phyloP scores from a whole-genome alignment of 2,329 filamentous ascomycete genomes.

The Fusarium phyllophilum region DNA sequence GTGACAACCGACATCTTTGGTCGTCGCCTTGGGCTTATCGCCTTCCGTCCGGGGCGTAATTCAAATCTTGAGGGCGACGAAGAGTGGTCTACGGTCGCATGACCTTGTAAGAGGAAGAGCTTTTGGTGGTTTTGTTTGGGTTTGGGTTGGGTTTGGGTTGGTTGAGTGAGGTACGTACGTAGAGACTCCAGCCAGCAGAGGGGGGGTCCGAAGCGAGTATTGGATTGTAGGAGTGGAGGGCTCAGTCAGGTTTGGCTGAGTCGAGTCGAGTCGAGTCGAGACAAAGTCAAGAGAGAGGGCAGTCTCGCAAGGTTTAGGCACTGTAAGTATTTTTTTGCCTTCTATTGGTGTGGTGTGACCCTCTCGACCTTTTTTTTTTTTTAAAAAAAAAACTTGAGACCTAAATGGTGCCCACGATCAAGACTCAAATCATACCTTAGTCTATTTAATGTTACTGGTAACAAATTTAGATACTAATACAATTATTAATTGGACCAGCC shows the following conservation, averaged over 20 bases:
- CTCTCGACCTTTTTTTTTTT: background rate
- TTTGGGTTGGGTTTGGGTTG: background rate
- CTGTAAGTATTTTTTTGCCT: constrained; percentile 28
- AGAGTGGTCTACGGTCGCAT: constrained; percentile 53
- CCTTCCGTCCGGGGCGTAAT: constrained; percentile 55
- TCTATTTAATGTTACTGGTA: background rate
- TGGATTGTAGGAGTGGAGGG: constrained; percentile 14
- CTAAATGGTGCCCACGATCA: constrained; percentile 29
- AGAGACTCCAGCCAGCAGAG: constrained; percentile 7
- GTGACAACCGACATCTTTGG: constrained; percentile 70
- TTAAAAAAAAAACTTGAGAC: constrained; percentile 2
- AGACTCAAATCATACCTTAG: background rate
- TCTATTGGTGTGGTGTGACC: constrained; percentile 36
- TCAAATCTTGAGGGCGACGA: constrained; percentile 49
- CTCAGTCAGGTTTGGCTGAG: constrained; percentile 17
- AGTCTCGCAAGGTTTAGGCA: background rate
- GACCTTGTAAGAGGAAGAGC: constrained; percentile 48
- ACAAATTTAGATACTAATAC: background rate
- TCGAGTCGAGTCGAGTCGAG: background rate
- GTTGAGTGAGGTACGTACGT: constrained; percentile 4
- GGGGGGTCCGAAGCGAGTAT: background rate
- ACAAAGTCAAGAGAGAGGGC: background rate
- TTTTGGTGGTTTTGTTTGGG: constrained; percentile 25
- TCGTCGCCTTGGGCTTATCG: constrained; percentile 60
- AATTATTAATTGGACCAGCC: background rate